Percentiles rank a stretch among this genome's conserved stretches.
These are phyloP conservation scores for Aspergillus bombycis DNA, from an alignment of 2,329 filamentous ascomycete species.

Conservation along the genomic window DNA sequence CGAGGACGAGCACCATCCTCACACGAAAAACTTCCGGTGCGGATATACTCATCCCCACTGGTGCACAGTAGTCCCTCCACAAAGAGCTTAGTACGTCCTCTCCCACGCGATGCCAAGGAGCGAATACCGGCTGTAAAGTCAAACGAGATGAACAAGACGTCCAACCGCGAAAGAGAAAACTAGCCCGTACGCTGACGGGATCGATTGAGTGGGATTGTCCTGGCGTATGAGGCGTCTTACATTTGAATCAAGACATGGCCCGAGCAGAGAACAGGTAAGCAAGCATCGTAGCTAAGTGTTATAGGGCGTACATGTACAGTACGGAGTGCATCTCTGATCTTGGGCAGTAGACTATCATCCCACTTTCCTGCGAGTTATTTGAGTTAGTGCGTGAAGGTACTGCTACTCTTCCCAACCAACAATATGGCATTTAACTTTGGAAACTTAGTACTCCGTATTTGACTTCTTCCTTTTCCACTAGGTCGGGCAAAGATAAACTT, in stretches of 20 bases:
- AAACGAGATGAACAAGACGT: background rate
- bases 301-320: background rate
- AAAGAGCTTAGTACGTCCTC: background rate
- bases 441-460: no score
- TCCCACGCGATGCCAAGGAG: conserved; percentile 13
- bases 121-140: background rate
- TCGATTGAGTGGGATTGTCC: background rate
- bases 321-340: background rate
- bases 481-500: background rate
- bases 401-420: background rate
- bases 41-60: background rate
- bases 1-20: background rate
- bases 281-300: background rate
- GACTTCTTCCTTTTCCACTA: background rate
- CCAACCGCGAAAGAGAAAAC: background rate
- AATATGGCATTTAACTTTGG: background rate
- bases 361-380: background rate
- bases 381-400: background rate
- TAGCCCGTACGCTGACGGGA: background rate
- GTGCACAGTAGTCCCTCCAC: background rate
- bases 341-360: background rate
- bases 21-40: conserved; percentile 1
- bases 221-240: background rate
- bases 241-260: conserved; percentile 1
- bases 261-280: background rate